Evolutionary conservation across 2,329 filamentous ascomycete species (phyloP), one percentile per base, ranked within the genome.

Genomic region (Apiospora rasikravindrae): DNA sequence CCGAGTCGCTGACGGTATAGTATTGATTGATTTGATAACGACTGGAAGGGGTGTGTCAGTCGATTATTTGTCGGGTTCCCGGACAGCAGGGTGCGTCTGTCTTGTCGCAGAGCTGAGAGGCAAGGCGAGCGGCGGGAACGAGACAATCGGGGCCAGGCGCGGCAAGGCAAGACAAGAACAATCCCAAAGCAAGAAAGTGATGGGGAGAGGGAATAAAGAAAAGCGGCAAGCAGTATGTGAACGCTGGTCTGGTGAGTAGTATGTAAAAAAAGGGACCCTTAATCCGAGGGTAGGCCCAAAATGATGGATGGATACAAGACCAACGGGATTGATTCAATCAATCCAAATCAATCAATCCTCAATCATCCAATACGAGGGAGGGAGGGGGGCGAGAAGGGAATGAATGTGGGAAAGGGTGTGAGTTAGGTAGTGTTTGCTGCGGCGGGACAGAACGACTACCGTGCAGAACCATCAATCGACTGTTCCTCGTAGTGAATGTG

Each of bases 61-160:
- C 22, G 29, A 13, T 10, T 29, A 26, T 57, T 33, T 37, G 19
- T 33, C 53, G 26, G 53, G 53, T 64, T 19, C 45, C 45, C 57
- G 57, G 57, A n/a, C 57, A 19, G 33, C 57, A 19, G 33, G 53
- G 53, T 61, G 16, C 24, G 29, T n/a, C 57, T 64, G 29, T n/a
- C 57, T 64, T 64, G 57, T 64, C 33, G 57, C 57, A 64, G 57
- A 64, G 33, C 11, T 40, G 57, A 57, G 57, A 57, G 29, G 51
- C 51, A 53, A 37, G 33, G 45, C 45, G 49, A 33, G 53, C 53
- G 40, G 57, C 22, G 33, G 33, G 57, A 13, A 64, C 33, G 33
- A 64, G 40, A 64, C 29, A 64, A 40, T n/a, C 19, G 33, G 33
- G 33, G 19, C 57, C 29, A 64, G 33, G 57, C 19, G 33, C 33